Conservation (phyloP, 2,329 filamentous ascomycete genomes). For the Penicillium sp. region DNA sequence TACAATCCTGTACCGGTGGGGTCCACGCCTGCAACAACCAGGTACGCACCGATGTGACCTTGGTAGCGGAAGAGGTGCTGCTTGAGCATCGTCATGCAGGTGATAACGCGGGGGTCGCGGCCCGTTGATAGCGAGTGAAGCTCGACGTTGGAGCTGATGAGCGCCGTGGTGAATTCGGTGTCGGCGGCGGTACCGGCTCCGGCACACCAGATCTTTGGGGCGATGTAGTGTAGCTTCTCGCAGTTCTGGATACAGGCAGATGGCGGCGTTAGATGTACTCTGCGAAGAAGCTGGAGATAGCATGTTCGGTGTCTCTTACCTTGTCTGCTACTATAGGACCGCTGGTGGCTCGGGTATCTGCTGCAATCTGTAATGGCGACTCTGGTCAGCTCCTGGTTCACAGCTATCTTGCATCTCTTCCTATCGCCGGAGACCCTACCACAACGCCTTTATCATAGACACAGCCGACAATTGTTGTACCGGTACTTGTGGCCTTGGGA, state of each 20-base stretch:
- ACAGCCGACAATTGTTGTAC: conserved; percentile 97
- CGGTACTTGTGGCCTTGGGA: conserved; percentile 96
- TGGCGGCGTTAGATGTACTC: conserved; percentile 11
- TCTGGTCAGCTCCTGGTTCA: conserved; percentile 19
- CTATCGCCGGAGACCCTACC: conserved; percentile 50
- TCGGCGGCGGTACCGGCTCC: conserved; percentile 96
- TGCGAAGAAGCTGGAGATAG: background rate
- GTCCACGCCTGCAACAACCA: conserved; percentile 94
- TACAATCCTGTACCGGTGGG: conserved; percentile 93
- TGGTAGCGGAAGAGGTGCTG: conserved; percentile 99
- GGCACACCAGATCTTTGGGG: conserved; percentile 98
- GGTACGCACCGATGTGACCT: conserved; percentile 94
- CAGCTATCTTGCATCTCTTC: background rate
- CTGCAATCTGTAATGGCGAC: conserved; percentile 67
- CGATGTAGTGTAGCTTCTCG: conserved; percentile 98
- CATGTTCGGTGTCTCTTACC: conserved; percentile 43
- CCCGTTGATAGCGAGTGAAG: conserved; percentile 94
- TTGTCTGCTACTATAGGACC: conserved; percentile 99
- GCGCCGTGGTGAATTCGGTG: conserved; percentile 96
- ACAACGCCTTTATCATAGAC: conserved; percentile 96
- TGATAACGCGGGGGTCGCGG: conserved; percentile 94
- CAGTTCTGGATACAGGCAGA: conserved; percentile 64
- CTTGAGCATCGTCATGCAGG: conserved; percentile 99
- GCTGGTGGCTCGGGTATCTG: conserved; percentile 94
- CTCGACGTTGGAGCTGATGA: conserved; percentile 98